Conservation (phyloP, 2,329 filamentous ascomycete species). For the Microsporum ferrugineum region DNA sequence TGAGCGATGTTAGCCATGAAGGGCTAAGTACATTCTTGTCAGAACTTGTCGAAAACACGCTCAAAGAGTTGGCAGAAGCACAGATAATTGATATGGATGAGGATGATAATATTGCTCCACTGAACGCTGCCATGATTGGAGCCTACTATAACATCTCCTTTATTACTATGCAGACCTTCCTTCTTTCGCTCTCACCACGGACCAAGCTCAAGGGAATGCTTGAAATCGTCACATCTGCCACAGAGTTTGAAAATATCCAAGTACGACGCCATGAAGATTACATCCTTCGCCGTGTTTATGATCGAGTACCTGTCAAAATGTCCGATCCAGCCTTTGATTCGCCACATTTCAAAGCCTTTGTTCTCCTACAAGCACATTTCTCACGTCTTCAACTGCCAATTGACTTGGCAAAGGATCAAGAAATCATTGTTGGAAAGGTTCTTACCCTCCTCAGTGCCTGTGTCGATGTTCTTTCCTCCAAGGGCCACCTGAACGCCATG, state of each 20-base stretch:
- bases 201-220: constrained; percentile 96
- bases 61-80: constrained; percentile 81
- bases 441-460: constrained; percentile 80
- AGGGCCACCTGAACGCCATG: constrained; percentile 94
- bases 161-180: constrained; percentile 97
- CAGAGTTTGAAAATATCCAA: constrained; percentile 91
- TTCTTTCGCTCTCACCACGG: constrained; percentile 73
- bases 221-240: constrained; percentile 92
- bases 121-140: constrained; percentile 95
- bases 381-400: constrained; percentile 93
- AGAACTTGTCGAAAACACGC: constrained; percentile 81
- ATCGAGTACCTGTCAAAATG: constrained; percentile 92
- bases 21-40: constrained; percentile 90
- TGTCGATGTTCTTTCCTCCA: constrained; percentile 89
- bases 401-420: constrained; percentile 91
- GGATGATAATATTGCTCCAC: constrained; percentile 75
- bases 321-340: constrained; percentile 73
- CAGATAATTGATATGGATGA: constrained; percentile 95
- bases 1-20: constrained; percentile 80
- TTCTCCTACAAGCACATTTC: constrained; percentile 95
- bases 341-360: constrained; percentile 96
- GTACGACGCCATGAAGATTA: constrained; percentile 85
- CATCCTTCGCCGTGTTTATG: constrained; percentile 82
- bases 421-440: constrained; percentile 71
- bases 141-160: constrained; percentile 99